Evolutionary conservation across 2,329 filamentous ascomycete species (phyloP).

Genomic region (Kalaharituber pfeilii): DNA sequence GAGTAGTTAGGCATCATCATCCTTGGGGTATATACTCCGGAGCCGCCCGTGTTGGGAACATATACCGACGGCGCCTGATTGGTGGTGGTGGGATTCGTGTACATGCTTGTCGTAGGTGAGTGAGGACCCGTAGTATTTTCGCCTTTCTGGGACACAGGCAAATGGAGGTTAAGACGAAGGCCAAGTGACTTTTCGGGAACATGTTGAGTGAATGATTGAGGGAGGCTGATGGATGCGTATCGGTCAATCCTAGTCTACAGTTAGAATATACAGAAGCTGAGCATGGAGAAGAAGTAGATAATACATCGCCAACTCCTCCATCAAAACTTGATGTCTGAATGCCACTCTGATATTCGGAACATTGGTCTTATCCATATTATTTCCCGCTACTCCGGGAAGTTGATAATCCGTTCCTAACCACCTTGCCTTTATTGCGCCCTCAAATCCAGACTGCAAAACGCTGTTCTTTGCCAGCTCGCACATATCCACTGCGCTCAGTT

Average conservation of each 20-base stretch:
- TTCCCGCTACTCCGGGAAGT: conserved; percentile 63
- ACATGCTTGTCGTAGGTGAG: conserved; percentile 21
- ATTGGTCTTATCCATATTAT: conserved; percentile 89
- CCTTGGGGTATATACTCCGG: neutral
- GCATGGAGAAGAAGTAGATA: conserved; percentile 1
- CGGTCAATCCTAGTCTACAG: conserved; percentile 13
- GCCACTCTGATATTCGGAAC: conserved; percentile 83
- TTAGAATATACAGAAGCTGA: neutral
- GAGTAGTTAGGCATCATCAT: neutral
- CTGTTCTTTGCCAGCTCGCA: conserved; percentile 94
- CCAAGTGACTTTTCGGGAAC: neutral
- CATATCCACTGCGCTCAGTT: conserved; percentile 93
- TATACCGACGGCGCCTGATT: neutral
- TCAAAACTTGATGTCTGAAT: conserved; percentile 70
- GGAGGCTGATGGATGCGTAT: conserved; percentile 9
- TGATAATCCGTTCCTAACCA: conserved; percentile 74
- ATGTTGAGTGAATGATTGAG: neutral
- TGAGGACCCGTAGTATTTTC: conserved; percentile 17
- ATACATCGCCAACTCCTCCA: conserved; percentile 70
- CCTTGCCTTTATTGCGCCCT: conserved; percentile 69
- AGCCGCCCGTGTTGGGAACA: neutral
- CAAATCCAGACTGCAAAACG: conserved; percentile 86
- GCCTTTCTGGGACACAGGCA: neutral
- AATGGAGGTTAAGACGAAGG: neutral
- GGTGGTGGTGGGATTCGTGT: conserved; percentile 18